Evolutionary conservation across 805 yeast genomes (phyloP).

Genomic region (Pichia scutulata): DNA sequence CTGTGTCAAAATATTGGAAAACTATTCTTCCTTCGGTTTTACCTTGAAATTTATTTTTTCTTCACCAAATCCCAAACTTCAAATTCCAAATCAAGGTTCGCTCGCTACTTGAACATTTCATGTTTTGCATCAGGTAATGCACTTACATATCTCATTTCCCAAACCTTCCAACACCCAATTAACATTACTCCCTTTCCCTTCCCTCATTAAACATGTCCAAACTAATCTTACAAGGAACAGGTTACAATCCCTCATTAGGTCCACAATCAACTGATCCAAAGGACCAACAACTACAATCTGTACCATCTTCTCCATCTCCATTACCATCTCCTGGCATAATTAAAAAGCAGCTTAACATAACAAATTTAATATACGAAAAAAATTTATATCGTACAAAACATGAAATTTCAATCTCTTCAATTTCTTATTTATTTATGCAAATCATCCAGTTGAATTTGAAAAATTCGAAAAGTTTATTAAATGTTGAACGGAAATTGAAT

Average conservation of each 20-base stretch:
- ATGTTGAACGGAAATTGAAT: conserved; percentile 52
- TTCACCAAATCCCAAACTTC: no score
- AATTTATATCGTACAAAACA: conserved; percentile 57
- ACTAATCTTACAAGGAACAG: conserved; percentile 17
- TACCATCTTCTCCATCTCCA: conserved; percentile 1
- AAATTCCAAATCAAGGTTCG: no score
- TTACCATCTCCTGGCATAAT: conserved; percentile 14
- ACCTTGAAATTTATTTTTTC: no score
- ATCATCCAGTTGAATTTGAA: conserved; percentile 58
- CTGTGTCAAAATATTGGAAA: no score
- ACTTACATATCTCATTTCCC: no score
- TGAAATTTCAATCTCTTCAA: conserved; percentile 59
- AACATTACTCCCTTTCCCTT: no score
- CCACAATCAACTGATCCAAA: conserved; percentile 24
- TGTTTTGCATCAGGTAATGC: no score
- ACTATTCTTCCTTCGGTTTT: no score
- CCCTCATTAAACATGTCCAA: conserved; percentile 12
- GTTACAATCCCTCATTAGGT: conserved; percentile 25
- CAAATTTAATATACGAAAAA: conserved; percentile 54
- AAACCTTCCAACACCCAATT: no score
- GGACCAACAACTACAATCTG: conserved; percentile 4
- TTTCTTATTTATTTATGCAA: conserved; percentile 65
- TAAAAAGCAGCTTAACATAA: conserved; percentile 7
- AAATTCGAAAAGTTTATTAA: conserved; percentile 59
- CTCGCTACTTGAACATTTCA: no score